A percentile compares a stretch with the other conserved stretches of the same genome.
Evolutionary conservation across 2,329 filamentous ascomycete genomes (phyloP).

Genomic region (Claviceps quebecensis): DNA sequence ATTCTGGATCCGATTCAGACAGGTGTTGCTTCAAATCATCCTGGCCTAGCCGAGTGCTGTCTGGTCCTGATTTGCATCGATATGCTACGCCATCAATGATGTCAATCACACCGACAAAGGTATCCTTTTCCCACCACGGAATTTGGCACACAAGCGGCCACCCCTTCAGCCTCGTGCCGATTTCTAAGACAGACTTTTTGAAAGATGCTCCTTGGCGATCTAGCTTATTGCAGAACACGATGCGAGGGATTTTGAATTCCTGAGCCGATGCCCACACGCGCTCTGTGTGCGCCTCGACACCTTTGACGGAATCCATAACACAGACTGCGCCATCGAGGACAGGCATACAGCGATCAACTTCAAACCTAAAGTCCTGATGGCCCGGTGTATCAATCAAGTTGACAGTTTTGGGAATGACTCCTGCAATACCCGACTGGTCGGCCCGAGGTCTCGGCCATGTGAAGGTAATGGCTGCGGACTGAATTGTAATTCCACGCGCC

Average conservation of each 20-base stretch:
- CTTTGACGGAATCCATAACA: constrained; percentile 81
- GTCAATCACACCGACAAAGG: constrained; percentile 74
- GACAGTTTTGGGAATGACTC: constrained; percentile 50
- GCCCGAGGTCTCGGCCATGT: constrained; percentile 60
- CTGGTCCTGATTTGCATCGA: constrained; percentile 44
- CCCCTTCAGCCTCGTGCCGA: constrained; percentile 62
- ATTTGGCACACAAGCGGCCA: constrained; percentile 92
- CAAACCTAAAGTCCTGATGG: constrained; percentile 94
- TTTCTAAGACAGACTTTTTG: constrained; percentile 70
- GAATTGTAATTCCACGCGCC: constrained; percentile 88
- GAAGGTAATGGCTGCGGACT: constrained; percentile 92
- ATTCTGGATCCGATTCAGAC: constrained; percentile 30
- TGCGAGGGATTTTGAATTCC: constrained; percentile 68
- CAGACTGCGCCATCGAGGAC: constrained; percentile 86
- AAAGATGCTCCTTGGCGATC: constrained; percentile 70
- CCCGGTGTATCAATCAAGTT: constrained; percentile 95
- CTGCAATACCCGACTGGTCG: constrained; percentile 20
- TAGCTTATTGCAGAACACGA: constrained; percentile 67
- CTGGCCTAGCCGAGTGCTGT: constrained; percentile 22
- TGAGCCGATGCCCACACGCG: constrained; percentile 89
- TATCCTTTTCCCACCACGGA: constrained; percentile 79
- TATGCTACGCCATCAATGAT: constrained; percentile 62
- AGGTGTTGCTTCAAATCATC: constrained; percentile 27
- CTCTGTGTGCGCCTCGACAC: constrained; percentile 93
- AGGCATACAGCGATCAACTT: constrained; percentile 79